Percentiles rank a stretch among this genome's conserved stretches.
These are phyloP conservation scores for Saccharomyces hybrid DNA, from an alignment of 1,139 yeast genomes.

Conservation along the genomic window DNA sequence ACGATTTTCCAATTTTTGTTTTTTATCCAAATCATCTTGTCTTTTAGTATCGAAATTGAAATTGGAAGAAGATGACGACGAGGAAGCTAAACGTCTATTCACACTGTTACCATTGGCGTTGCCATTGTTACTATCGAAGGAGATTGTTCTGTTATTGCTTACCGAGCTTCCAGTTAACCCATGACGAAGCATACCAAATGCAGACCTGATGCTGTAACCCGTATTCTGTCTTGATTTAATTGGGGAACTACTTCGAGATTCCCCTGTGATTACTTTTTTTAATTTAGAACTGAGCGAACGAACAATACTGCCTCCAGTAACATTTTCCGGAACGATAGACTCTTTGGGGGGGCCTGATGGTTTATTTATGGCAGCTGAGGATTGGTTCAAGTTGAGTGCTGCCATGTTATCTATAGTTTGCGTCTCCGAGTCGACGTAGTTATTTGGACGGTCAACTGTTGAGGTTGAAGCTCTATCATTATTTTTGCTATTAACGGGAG, in stretches of 20 bases:
- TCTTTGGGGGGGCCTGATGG: neutral
- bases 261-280: slow-evolving; percentile 17
- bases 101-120: neutral
- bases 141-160: slow-evolving; percentile 6
- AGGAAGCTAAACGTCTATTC: neutral
- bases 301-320: slow-evolving; percentile 18
- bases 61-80: slow-evolving; percentile 1
- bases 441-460: slow-evolving; percentile 1
- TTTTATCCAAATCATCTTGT: neutral
- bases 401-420: slow-evolving; percentile 18
- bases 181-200: slow-evolving; percentile 25
- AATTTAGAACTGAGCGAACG: slow-evolving; percentile 14
- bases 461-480: neutral
- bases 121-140: slow-evolving; percentile 6
- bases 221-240: slow-evolving; percentile 21
- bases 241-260: slow-evolving; percentile 15
- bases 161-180: slow-evolving; percentile 12
- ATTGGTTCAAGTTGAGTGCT: neutral
- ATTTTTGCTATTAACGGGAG: slow-evolving; percentile 1
- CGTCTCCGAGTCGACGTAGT: slow-evolving; percentile 24
- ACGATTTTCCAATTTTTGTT: neutral
- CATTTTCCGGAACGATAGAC: slow-evolving; percentile 4
- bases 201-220: slow-evolving; percentile 21
- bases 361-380: neutral
- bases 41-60: neutral